A percentile compares a stretch with the other conserved stretches of the same genome.
Conservation (phyloP, 345 rosid species). For the Viola odorata region DNA sequence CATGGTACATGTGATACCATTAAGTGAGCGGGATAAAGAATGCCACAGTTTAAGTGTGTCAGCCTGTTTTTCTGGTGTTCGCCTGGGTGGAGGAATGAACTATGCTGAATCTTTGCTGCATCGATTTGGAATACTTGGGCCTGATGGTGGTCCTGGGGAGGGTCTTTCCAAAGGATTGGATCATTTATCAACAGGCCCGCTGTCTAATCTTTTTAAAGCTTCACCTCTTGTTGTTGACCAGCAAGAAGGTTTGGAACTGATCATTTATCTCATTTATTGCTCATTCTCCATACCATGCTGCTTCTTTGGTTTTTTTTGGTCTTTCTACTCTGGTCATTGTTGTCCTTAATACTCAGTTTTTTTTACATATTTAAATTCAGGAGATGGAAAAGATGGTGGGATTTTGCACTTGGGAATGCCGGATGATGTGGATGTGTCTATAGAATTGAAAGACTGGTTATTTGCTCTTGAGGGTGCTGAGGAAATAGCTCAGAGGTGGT, state of each 20-base stretch:
- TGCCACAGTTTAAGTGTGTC: conserved; percentile 76
- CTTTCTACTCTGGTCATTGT: conserved; percentile 4
- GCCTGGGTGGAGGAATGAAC: conserved; percentile 96
- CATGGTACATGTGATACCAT: conserved; percentile 79
- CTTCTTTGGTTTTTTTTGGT: conserved; percentile 1
- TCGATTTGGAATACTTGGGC: conserved; percentile 83
- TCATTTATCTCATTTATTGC: neutral
- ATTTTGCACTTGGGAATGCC: conserved; percentile 61
- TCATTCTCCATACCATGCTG: neutral
- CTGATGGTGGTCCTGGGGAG: conserved; percentile 93
- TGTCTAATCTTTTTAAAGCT: conserved; percentile 74
- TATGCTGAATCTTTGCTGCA: conserved; percentile 84
- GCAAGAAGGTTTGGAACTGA: conserved; percentile 31
- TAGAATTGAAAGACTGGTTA: conserved; percentile 88
- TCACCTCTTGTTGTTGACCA: conserved; percentile 48
- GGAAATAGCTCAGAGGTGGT: conserved; percentile 59
- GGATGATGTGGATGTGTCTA: conserved; percentile 72
- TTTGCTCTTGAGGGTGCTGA: conserved; percentile 91
- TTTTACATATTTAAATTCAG: conserved; percentile 42
- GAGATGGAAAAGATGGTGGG: conserved; percentile 39
- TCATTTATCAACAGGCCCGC: conserved; percentile 72
- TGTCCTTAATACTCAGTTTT: conserved; percentile 17
- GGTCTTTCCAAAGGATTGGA: conserved; percentile 77
- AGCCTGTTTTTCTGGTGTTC: conserved; percentile 81
- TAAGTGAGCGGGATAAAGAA: conserved; percentile 72